phyloP scores from a whole-genome alignment of 305 asterid species.

The Fraxinus sp. region DNA sequence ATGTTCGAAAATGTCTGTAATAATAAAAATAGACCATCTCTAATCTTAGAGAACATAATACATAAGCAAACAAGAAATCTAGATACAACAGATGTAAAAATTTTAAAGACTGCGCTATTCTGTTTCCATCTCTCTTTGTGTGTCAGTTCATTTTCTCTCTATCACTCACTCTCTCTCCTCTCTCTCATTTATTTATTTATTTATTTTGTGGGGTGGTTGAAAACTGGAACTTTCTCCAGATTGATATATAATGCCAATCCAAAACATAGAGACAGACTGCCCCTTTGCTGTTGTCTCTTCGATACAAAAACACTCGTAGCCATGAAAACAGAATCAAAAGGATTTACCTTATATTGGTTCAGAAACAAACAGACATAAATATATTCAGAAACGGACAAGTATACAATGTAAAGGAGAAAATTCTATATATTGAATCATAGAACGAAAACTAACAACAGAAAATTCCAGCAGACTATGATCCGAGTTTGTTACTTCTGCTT shows the following conservation, averaged over 20 bases:
- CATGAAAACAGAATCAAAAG: background rate
- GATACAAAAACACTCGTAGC: background rate
- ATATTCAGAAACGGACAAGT: background rate
- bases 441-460: background rate
- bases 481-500: background rate
- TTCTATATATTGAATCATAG: background rate
- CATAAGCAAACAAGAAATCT: background rate
- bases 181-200: too few relatives aligned
- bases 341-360: background rate
- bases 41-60: background rate
- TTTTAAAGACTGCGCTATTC: background rate
- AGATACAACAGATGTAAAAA: background rate
- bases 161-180: too few relatives aligned
- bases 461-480: background rate
- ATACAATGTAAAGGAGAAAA: background rate
- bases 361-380: background rate
- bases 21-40: background rate
- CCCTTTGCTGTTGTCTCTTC: background rate
- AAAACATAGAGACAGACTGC: background rate
- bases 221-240: background rate
- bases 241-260: background rate
- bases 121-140: background rate
- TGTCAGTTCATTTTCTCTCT: background rate
- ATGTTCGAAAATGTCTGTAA: background rate
- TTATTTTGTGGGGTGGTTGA: background rate